A percentile compares a stretch with the other conserved stretches of the same genome.
Evolutionary conservation across 129 eudicot species (phyloP).

Genomic region (Heracleum sosnowskyi): DNA sequence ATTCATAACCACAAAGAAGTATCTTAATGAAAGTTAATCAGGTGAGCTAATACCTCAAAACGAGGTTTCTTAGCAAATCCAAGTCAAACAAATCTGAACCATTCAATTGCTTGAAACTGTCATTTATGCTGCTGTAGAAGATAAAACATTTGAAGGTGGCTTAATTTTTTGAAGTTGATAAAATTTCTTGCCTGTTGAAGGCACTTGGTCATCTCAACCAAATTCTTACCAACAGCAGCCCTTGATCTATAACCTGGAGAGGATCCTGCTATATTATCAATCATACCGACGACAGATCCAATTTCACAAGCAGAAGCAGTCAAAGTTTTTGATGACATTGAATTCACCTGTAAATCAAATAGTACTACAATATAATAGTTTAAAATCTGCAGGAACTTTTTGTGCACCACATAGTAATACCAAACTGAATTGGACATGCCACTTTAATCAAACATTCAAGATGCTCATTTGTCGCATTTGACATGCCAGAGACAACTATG

Average conservation of each 20-base stretch:
- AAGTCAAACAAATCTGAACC: slow-evolving; percentile 55
- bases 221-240: too few relatives aligned
- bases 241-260: too few relatives aligned
- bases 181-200: too few relatives aligned
- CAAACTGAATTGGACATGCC: slow-evolving; percentile 24
- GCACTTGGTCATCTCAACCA: too few relatives aligned
- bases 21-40: neutral
- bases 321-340: slow-evolving; percentile 53
- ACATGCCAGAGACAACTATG: slow-evolving; percentile 51
- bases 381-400: neutral
- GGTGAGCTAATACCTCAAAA: slow-evolving; percentile 45
- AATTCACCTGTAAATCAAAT: slow-evolving; percentile 43
- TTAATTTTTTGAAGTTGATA: too few relatives aligned
- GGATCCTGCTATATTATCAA: too few relatives aligned
- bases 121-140: slow-evolving; percentile 45
- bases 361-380: neutral
- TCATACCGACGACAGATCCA: too few relatives aligned
- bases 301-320: too few relatives aligned
- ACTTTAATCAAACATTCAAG: slow-evolving; percentile 78
- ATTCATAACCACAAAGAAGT: neutral
- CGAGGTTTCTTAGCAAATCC: slow-evolving; percentile 68
- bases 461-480: slow-evolving; percentile 65
- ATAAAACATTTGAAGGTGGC: too few relatives aligned
- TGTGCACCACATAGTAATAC: neutral
- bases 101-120: slow-evolving; percentile 48